Base-by-base conservation (phyloP, 2,329 filamentous ascomycete genomes). In the Ceratocystis lukuohia region DNA sequence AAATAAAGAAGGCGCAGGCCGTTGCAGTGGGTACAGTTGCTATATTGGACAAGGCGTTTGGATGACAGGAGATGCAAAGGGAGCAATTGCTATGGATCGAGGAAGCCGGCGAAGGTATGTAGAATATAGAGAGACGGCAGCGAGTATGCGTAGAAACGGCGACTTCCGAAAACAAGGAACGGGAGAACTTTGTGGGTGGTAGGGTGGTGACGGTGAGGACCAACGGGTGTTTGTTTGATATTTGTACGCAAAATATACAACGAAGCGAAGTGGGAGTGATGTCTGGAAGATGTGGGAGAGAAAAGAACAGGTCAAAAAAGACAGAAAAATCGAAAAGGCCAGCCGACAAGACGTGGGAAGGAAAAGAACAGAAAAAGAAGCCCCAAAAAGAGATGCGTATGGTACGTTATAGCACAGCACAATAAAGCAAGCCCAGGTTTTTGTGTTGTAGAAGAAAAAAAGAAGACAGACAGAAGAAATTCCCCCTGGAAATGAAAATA, bases 401-500 rank as follows among this genome's bases (percentile, higher is more conserved):
- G 25, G 10, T 33, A 41, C 15, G 33, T 25, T 15, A 61, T 7
- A 61, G 37, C 7, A 61, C 17, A 7, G 10, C 8, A 41, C 28
- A 25, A 30, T 15, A 37, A 3, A 61, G 17, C 28, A 37, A 61
- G 56, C n/a, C 28, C 12, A 33, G 25, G 12, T 37, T 41, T 17
- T 41, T 17, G 15, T 17, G 15, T 5, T 41, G 56, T 61, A 41
- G 33, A 61, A 41, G 56, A 61, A 61, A 20, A 62, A 45, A 62
- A 25, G 41, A 45, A 62, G 33, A 62, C 22, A 62, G 17, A 28
- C 64, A 57, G 62, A 65, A 62, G 67, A 62, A 56, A 37, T 46
- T 41, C 25, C 22, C 56, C 61, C 59, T 48, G 46, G 62, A 46
- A 68, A 25, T 41, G 48, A 59, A 44, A 41, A 30, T 22, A 30